phyloP scores from a whole-genome alignment of 208 protist species.

The Phytomonas francai region DNA sequence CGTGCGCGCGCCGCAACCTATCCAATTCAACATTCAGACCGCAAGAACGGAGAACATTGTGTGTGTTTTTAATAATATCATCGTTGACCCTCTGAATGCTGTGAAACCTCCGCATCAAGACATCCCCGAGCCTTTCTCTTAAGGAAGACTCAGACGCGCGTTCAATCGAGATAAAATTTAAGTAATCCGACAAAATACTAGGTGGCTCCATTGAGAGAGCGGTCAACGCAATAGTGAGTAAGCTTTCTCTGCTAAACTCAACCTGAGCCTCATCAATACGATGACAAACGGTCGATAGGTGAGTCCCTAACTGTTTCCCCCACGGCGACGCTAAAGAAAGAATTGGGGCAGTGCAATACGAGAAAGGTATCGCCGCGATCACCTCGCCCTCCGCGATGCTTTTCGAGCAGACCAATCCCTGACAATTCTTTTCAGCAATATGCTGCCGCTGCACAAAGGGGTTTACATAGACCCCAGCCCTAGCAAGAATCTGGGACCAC shows the following conservation, averaged over 20 bases:
- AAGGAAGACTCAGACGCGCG: conserved; percentile 8
- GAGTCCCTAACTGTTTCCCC: conserved; percentile 23
- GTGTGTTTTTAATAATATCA: conserved; percentile 16
- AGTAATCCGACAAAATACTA: conserved; percentile 32
- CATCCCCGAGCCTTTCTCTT: conserved; percentile 14
- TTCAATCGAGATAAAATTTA: conserved; percentile 31
- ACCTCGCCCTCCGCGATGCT: conserved; percentile 29
- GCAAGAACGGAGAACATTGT: conserved; percentile 9
- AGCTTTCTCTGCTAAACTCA: conserved; percentile 42
- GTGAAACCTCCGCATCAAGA: conserved; percentile 13
- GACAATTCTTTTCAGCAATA: conserved; percentile 24
- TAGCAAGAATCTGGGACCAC: conserved; percentile 32
- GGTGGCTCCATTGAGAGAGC: conserved; percentile 31
- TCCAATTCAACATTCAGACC: conserved; percentile 19
- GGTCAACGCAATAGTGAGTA: conserved; percentile 47
- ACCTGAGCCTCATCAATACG: conserved; percentile 25
- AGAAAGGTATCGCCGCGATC: conserved; percentile 41
- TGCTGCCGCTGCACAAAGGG: conserved; percentile 22
- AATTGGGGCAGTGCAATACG: conserved; percentile 35
- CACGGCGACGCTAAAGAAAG: conserved; percentile 47
- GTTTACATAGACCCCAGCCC: conserved; percentile 26
- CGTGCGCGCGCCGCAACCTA: conserved; percentile 32
- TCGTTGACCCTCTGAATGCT: conserved; percentile 28
- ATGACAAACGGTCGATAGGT: conserved; percentile 25
- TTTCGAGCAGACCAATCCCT: conserved; percentile 36